Evolutionary conservation across 176 grass and related monocot species (phyloP), one percentile per base, ranked within the genome.

Genomic region (Phragmites australis): DNA sequence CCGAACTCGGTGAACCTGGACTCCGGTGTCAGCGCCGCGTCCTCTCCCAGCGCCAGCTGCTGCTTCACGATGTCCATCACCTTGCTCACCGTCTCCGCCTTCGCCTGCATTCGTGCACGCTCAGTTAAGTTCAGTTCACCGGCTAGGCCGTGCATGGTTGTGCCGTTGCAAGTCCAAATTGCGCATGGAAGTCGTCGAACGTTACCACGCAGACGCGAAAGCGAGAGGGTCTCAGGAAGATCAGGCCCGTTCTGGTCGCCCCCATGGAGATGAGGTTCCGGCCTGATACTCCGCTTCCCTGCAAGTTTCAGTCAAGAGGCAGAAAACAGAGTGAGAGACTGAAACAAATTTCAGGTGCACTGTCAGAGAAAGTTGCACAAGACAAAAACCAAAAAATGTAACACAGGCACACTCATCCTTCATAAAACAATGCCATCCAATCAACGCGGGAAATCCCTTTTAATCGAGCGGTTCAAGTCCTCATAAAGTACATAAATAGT

Each of bases 11-110:
- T 77, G 70, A 97, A 93, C 65, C 82, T 93, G 18, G 91, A 91
- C 37, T 89, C 89, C 0, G 94, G 84, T 50, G 68, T 87, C 52
- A 93, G 77, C 41, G 25, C 32, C n/a, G 80, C 64, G 14, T 82
- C 87, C 17, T 89, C 87, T 17, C 71, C 32, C 63, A 97, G 74
- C 42, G 91, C 94, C 72, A 97, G 65, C 80, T 97, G 91, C 81
- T 80, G 53, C 84, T 91, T 93, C 42, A 97, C 94, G 34, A 97
- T 85, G 22, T 71, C 65, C 83, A 91, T 89, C 40, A 97, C 94
- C 85, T 91, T 97, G 58, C 40, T 67, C 66, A 97, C 84, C 30
- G 89, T 93, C 88, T 97, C 84, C 17, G 86, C 51, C 79, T 93
- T 97, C 5, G 91, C 94, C 93, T 93, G 60, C 18, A 3, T n/a